phyloP scores from a whole-genome alignment of 2,329 filamentous ascomycete species.

The Seiridium cupressi region DNA sequence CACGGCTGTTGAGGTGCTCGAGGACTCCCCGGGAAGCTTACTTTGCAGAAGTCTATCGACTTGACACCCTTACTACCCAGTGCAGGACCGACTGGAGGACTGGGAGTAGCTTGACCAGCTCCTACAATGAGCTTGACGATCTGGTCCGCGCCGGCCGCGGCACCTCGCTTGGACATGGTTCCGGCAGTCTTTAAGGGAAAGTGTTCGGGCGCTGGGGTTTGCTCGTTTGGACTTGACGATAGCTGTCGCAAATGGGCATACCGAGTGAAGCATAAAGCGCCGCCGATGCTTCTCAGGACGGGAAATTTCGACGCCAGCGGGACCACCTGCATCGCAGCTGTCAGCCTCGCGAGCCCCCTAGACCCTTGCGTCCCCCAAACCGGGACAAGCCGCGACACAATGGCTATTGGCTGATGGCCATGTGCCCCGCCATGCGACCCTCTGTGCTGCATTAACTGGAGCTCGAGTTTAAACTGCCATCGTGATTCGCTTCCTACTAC shows the following conservation, averaged over 20 bases:
- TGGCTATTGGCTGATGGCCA: not conserved
- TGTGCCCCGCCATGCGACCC: not conserved
- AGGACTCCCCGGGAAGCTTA: conserved; percentile 30
- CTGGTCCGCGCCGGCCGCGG: conserved; percentile 53
- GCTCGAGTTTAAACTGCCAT: not conserved
- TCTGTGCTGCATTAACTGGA: conserved; percentile 1
- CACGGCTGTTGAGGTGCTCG: conserved; percentile 3
- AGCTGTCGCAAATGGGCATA: not conserved
- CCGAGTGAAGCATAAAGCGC: too few relatives aligned
- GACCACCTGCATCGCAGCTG: conserved; percentile 2
- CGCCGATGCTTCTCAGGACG: not conserved
- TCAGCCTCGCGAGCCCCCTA: not conserved
- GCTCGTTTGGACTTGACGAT: not conserved
- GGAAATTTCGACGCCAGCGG: not conserved
- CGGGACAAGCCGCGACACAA: not conserved
- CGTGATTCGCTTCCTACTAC: not conserved
- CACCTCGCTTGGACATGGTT: conserved; percentile 51
- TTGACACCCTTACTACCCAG: conserved; percentile 97
- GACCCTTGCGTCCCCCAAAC: not conserved
- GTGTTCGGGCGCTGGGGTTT: not conserved
- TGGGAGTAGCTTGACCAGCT: conserved; percentile 90
- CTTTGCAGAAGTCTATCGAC: conserved; percentile 99
- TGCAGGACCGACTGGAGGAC: conserved; percentile 93
- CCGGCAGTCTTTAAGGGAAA: not conserved
- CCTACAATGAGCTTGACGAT: conserved; percentile 98